Evolutionary conservation across 257 asterid species (phyloP).

Genomic region (Capsicum pubescens): DNA sequence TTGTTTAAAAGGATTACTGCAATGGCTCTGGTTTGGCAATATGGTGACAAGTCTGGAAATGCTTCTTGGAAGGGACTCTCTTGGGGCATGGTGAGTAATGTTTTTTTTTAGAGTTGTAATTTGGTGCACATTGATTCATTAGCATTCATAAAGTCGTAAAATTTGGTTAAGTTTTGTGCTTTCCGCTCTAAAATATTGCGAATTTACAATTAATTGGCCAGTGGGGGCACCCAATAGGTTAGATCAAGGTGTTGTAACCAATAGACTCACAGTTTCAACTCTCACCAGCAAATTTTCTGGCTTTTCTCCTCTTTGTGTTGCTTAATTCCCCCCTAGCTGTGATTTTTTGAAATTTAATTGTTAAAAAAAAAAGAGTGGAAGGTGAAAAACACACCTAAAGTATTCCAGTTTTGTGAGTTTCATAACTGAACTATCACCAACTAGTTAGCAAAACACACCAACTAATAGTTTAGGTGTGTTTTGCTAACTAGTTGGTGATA

Average conservation of each 20-base stretch:
- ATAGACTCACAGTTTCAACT: neutral
- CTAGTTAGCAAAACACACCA: too few relatives aligned
- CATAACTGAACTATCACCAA: too few relatives aligned
- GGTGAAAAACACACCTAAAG: too few relatives aligned
- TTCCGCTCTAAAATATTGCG: neutral
- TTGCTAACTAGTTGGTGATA: too few relatives aligned
- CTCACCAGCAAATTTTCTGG: neutral
- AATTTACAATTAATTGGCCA: neutral
- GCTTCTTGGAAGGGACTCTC: constrained; percentile 98
- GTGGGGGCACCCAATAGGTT: neutral
- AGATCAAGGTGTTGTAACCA: neutral
- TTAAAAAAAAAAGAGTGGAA: neutral
- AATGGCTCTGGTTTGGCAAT: constrained; percentile 97
- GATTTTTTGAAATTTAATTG: neutral
- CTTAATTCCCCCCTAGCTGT: neutral
- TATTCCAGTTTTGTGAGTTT: too few relatives aligned
- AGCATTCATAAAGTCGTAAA: neutral
- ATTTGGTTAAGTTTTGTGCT: neutral
- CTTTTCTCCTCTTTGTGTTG: neutral
- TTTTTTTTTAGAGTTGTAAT: neutral
- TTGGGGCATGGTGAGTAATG: constrained; percentile 94
- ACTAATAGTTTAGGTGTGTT: too few relatives aligned
- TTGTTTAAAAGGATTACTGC: constrained; percentile 72
- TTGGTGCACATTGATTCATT: neutral
- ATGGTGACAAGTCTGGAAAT: constrained; percentile 82